These are phyloP conservation scores for Entomortierella parvispora DNA, from an alignment of 192 early-diverging fungal genomes.

Conservation along the genomic window DNA sequence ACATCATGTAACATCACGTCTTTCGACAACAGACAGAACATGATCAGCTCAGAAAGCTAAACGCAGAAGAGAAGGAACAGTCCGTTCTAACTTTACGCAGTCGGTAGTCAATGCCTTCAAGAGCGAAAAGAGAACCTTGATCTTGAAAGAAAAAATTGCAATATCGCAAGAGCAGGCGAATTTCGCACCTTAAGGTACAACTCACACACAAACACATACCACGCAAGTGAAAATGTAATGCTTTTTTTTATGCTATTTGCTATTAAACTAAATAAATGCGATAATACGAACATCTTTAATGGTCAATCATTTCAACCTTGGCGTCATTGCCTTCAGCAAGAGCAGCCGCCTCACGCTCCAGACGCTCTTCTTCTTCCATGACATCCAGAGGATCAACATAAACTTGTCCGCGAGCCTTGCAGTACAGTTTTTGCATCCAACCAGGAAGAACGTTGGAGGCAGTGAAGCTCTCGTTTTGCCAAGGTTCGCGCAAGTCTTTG, in stretches of 20 bases:
- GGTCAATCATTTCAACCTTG: conserved; percentile 3
- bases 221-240: no score
- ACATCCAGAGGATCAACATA: conserved; percentile 13
- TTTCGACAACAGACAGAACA: conserved; percentile 18
- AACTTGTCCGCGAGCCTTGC: background rate
- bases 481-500: conserved; percentile 9
- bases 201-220: no score
- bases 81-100: conserved; percentile 10
- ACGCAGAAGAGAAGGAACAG: conserved; percentile 3
- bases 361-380: conserved; percentile 13
- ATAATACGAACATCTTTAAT: background rate
- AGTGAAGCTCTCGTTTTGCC: conserved; percentile 2
- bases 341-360: conserved; percentile 5
- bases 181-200: no score
- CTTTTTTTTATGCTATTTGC: no score
- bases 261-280: no score
- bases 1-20: conserved; percentile 20
- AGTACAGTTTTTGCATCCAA: conserved; percentile 2
- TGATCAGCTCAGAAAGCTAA: conserved; percentile 15
- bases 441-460: background rate
- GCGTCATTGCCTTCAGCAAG: background rate
- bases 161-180: no score
- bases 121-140: conserved; percentile 5
- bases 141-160: conserved; percentile 20
- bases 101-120: conserved; percentile 13